phyloP scores from a whole-genome alignment of 2,329 filamentous ascomycete genomes.

The Pseudocercospora crystallina region DNA sequence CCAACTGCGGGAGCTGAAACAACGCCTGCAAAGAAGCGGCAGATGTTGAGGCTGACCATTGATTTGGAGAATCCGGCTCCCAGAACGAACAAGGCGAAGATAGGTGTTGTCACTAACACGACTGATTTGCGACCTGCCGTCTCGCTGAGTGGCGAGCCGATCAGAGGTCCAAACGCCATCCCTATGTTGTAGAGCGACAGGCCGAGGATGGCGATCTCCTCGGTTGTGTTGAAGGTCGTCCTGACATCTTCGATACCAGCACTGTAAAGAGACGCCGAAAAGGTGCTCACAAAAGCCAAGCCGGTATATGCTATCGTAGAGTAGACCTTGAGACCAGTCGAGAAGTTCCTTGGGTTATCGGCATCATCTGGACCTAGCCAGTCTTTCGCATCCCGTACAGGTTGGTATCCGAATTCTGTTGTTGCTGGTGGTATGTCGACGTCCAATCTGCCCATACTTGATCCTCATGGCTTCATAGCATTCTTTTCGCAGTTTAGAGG shows the following conservation, averaged over 20 bases:
- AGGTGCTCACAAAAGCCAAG: slow-evolving; percentile 34
- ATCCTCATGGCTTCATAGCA: too few species aligned
- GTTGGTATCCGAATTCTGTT: too few species aligned
- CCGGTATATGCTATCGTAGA: slow-evolving; percentile 30
- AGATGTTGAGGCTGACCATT: slow-evolving; percentile 27
- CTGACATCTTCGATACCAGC: slow-evolving; percentile 27
- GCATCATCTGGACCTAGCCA: slow-evolving; percentile 31
- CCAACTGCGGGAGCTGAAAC: slow-evolving; percentile 38
- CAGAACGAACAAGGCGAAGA: slow-evolving; percentile 38
- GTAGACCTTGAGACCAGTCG: slow-evolving; percentile 21
- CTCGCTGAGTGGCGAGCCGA: slow-evolving; percentile 40
- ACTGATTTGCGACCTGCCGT: slow-evolving; percentile 38
- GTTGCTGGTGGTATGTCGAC: too few species aligned
- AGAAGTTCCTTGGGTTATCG: slow-evolving; percentile 35
- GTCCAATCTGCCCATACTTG: too few species aligned
- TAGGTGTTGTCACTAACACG: slow-evolving; percentile 36
- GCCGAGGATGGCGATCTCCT: slow-evolving; percentile 36
- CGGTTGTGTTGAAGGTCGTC: slow-evolving; percentile 27
- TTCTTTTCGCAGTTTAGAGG: too few species aligned
- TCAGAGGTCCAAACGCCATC: slow-evolving; percentile 38
- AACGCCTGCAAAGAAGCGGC: slow-evolving; percentile 51
- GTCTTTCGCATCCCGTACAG: slow-evolving; percentile 23
- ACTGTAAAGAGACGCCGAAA: slow-evolving; percentile 35
- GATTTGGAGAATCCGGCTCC: slow-evolving; percentile 31
- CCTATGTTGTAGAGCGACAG: slow-evolving; percentile 40